Conservation (phyloP, 768 basidiomycete species). For the Naganishia vaughanmartiniae region DNA sequence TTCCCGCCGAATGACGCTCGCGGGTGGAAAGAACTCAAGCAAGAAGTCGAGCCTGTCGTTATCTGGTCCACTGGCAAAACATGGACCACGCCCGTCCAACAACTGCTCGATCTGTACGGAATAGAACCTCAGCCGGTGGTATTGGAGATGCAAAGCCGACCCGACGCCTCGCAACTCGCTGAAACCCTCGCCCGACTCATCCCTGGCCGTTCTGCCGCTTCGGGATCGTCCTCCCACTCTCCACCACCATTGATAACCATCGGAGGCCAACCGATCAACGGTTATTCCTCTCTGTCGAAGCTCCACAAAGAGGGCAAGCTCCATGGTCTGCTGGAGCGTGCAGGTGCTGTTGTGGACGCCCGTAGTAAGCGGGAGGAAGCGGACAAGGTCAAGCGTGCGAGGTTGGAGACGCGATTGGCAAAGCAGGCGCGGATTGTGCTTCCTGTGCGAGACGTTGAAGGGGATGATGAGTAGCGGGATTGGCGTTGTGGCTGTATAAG, state of each 20-base stretch:
- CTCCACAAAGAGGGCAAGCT: slow-evolving; percentile 20
- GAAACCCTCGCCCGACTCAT: slow-evolving; percentile 25
- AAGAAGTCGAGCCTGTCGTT: slow-evolving; percentile 43
- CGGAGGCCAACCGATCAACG: slow-evolving; percentile 25
- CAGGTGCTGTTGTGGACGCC: slow-evolving; percentile 31
- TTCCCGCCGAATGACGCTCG: slow-evolving; percentile 31
- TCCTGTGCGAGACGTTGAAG: background rate
- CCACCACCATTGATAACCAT: slow-evolving; percentile 28
- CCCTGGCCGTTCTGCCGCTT: background rate
- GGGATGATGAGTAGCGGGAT: background rate
- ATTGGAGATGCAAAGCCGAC: slow-evolving; percentile 11
- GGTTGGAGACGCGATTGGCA: background rate
- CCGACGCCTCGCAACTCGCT: slow-evolving; percentile 1
- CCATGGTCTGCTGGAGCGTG: slow-evolving; percentile 11
- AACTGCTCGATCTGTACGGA: slow-evolving; percentile 22
- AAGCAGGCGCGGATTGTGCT: background rate
- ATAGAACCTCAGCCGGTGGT: slow-evolving; percentile 12
- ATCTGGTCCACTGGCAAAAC: slow-evolving; percentile 45
- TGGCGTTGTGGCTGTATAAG: background rate
- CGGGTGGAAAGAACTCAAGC: slow-evolving; percentile 42
- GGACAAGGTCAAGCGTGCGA: background rate
- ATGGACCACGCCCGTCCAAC: slow-evolving; percentile 25
- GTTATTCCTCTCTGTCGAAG: slow-evolving; percentile 11
- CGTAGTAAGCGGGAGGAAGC: background rate
- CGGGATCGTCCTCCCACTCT: background rate